Percentiles rank a stretch among this genome's conserved stretches.
Evolutionary conservation across 169 alveolate genomes (phyloP).

Genomic region (Babesia bigemina): DNA sequence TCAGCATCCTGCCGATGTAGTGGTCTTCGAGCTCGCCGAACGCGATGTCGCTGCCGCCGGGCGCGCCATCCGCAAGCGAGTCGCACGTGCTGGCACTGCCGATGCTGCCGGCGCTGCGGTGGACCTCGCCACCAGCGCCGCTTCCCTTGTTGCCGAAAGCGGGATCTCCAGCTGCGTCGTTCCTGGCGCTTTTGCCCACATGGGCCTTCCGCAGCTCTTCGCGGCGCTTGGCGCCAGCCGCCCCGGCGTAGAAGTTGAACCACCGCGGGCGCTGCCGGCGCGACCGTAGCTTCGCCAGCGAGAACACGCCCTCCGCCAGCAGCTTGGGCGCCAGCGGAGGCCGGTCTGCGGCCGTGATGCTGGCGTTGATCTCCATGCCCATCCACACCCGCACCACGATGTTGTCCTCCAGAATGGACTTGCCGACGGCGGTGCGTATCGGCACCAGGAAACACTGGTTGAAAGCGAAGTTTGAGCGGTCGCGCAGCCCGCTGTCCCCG

Average conservation of each 20-base stretch:
- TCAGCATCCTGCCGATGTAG: constrained; percentile 86
- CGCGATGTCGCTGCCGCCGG: not conserved
- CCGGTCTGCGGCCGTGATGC: constrained; percentile 8
- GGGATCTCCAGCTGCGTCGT: not conserved
- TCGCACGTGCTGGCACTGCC: constrained; percentile 1
- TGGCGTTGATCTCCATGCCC: constrained; percentile 58
- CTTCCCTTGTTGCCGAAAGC: not conserved
- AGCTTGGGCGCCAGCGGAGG: constrained; percentile 52
- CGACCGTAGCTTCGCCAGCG: constrained; percentile 76
- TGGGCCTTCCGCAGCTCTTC: too few relatives aligned
- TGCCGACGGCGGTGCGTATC: constrained; percentile 74
- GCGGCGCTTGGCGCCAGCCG: constrained; percentile 68
- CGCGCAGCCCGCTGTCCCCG: constrained; percentile 53
- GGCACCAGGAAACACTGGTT: constrained; percentile 90
- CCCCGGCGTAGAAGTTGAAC: constrained; percentile 88
- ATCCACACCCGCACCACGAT: constrained; percentile 86
- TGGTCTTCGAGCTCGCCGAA: constrained; percentile 33
- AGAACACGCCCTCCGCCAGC: constrained; percentile 78
- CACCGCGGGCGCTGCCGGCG: constrained; percentile 79
- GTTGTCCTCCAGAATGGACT: constrained; percentile 87
- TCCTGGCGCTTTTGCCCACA: not conserved
- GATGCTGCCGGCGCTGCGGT: not conserved
- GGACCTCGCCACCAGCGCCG: not conserved
- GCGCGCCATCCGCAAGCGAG: not conserved
- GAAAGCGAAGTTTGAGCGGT: constrained; percentile 83